Percentiles rank a stretch among this genome's conserved stretches.
Evolutionary conservation across 495 filamentous ascomycete genomes (phyloP).

Genomic region (Tuber aestivum): DNA sequence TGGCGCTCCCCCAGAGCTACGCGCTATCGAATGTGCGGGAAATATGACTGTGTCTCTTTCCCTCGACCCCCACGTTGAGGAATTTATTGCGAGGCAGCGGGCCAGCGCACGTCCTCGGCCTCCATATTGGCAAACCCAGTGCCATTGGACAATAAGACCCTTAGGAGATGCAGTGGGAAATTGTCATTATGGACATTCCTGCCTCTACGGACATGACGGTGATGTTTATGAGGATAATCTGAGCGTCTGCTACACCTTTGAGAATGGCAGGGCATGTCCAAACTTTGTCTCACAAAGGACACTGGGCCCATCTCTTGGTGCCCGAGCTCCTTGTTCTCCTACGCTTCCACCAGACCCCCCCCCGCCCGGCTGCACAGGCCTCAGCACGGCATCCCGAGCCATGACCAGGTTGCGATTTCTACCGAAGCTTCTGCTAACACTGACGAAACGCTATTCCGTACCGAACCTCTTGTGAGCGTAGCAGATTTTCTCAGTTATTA

Average conservation of each 20-base stretch:
- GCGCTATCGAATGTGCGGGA: neutral
- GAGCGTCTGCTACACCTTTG: neutral
- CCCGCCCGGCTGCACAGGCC: neutral
- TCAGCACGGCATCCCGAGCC: neutral
- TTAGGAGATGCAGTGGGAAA: neutral
- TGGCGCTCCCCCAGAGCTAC: neutral
- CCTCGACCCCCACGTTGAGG: neutral
- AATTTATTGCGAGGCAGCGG: neutral
- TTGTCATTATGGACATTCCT: neutral
- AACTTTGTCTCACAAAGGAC: neutral
- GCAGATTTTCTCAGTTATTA: neutral
- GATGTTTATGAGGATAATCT: neutral
- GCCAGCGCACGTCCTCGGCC: neutral
- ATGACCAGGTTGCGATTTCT: neutral
- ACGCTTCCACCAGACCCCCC: neutral
- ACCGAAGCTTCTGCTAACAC: neutral
- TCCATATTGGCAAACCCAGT: neutral
- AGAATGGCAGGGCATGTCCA: neutral
- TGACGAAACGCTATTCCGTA: neutral
- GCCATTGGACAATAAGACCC: neutral
- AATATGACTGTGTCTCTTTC: neutral
- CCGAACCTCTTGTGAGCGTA: neutral
- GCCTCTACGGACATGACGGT: neutral
- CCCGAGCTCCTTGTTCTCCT: neutral
- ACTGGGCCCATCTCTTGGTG: neutral